phyloP scores from a whole-genome alignment of 495 filamentous ascomycete genomes.

The Sphaerosporella brunnea region DNA sequence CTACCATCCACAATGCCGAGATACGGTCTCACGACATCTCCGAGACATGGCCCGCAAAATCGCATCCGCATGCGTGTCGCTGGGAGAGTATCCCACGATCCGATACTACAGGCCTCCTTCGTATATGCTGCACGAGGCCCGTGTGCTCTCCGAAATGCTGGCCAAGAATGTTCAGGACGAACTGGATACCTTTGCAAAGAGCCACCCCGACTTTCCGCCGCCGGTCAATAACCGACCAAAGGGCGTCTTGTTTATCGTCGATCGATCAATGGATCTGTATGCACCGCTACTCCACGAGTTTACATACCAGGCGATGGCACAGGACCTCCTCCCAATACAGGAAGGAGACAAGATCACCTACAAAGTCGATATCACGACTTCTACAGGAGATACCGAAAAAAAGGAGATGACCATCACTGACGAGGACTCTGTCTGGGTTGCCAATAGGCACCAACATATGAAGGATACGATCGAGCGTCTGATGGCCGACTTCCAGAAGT shows the following conservation, averaged over 20 bases:
- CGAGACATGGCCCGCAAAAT: conserved; percentile 69
- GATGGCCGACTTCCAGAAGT: conserved; percentile 79
- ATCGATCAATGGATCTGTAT: conserved; percentile 79
- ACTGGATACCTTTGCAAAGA: conserved; percentile 68
- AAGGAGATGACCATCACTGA: conserved; percentile 86
- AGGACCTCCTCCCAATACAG: conserved; percentile 72
- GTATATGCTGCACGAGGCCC: conserved; percentile 63
- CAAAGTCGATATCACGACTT: conserved; percentile 35
- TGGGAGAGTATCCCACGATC: conserved; percentile 43
- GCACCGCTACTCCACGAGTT: conserved; percentile 87
- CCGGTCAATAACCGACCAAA: conserved; percentile 53
- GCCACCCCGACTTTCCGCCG: conserved; percentile 66
- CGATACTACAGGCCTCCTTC: conserved; percentile 66
- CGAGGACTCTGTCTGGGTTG: conserved; percentile 81
- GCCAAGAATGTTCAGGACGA: conserved; percentile 86
- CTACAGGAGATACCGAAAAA: conserved; percentile 57
- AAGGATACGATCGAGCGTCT: conserved; percentile 90
- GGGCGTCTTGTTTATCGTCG: conserved; percentile 68
- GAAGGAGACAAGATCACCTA: conserved; percentile 80
- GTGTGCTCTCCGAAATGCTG: conserved; percentile 66
- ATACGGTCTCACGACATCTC: conserved; percentile 63
- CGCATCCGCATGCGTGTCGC: conserved; percentile 29
- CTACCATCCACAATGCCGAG: conserved; percentile 78
- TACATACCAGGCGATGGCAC: conserved; percentile 95
- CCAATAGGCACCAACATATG: conserved; percentile 89